Base-by-base conservation (phyloP, 2,329 filamentous ascomycete species). In the Nannizziopsis arthrosporioides region DNA sequence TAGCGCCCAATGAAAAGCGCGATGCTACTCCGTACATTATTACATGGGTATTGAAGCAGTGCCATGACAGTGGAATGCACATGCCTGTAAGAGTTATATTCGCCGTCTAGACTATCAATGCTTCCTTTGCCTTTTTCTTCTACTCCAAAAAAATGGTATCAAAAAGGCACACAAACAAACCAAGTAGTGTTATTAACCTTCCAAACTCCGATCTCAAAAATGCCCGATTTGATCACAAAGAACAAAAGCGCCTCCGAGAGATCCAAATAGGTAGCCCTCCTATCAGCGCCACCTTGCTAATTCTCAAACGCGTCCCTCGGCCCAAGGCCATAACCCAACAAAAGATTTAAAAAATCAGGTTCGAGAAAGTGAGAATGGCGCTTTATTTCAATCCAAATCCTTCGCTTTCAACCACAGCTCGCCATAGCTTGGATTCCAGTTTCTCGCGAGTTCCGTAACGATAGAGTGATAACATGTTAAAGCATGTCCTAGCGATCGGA, bases 401-500 rank as follows among this genome's bases (percentile, higher is more conserved):
- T 63, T 94, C 87, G 59, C 88, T 93, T 65, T 89, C 87, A 54
- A 79, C 72, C n/a, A 94, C 87, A 3, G 89, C 89, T 53, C 78
- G 77, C 87, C 88, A 94, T 30, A 95, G 69, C 70, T 81, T 80
- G 44, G 65, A 68, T 63, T 86, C 82, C 51, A 94, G 63, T 55
- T 77, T 81, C 60, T 80, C 74, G 56, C 74, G 78, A 2, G 76
- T 79, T 32, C 66, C 62, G 64, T 90, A 94, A 40, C 78, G 75
- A 68, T 82, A 90, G 49, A 95, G 68, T 3, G 82, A 81, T 54
- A 95, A 61, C 63, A 82, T 79, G 62, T 94, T 94, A 68, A 95
- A 95, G 64, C 89, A 95, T 6, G 89, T 95, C 59, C 88, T 77
- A 14, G 89, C 89, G 15, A 86, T 84, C 1, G 89, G 89, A 61